Base-by-base conservation (phyloP, 176 grass and related monocot genomes). In the Rhipidocladum racemiflorum region DNA sequence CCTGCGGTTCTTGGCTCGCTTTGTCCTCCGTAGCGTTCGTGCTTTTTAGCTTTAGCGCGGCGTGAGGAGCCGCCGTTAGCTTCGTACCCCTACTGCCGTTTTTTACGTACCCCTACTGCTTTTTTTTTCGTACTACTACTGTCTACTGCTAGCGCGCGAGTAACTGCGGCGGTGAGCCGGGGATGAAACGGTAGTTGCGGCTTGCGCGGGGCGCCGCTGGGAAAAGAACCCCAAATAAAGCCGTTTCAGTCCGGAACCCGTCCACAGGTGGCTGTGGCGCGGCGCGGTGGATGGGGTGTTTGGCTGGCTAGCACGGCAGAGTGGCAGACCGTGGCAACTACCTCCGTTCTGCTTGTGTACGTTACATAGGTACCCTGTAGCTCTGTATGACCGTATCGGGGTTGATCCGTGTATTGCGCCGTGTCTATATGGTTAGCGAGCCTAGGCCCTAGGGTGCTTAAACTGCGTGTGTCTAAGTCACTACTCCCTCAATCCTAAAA, bases 1-100 rank as follows among this genome's bases (percentile, higher is more conserved):
- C 27, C 65, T 43, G 51, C 18, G 28, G 51, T 16, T 70, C 68
- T 54, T 2, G 87, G 81, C 36, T 4, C 62, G 45, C 55, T 38
- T 50, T 85, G 76, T 89, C 82, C 54, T 89, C 82, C 54, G 43
- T 55, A 61, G 61, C 60, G 50, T 0, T 38, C 77, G 43, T 17
- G 25, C 11, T 50, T 25, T 61, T 18, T 56, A 29, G 61, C 61
- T 81, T 74, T 81, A 36, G 57, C 42, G 63, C 38, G 9, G 53
- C 63, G 32, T 69, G 38, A 61, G 69, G 70, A 23, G 50, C 0
- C 69, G 61, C n/a, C n/a, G n/a, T n/a, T 86, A 74, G 61, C 74
- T 29, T 57, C 74, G 45, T 15, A 6, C 4, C 2, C 7, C 59
- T n/a, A 16, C n/a, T 27, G 32, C n/a, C n/a, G 0, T 34, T 34